These are phyloP conservation scores for Acer saccharum DNA, from an alignment of 345 rosid species.

Conservation along the genomic window DNA sequence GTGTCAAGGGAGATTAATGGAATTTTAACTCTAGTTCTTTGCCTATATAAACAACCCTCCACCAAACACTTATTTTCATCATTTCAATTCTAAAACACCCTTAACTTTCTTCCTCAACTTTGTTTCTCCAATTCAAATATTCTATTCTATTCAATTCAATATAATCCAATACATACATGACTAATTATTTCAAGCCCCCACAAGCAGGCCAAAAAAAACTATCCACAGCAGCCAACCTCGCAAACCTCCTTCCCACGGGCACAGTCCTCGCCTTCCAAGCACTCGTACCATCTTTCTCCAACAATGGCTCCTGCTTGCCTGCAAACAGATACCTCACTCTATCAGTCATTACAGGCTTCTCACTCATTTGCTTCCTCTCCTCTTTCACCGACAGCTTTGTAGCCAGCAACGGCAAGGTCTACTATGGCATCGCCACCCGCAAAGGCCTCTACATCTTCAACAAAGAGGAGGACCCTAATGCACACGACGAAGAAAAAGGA, in stretches of 20 bases:
- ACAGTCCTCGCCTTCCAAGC: constrained; percentile 54
- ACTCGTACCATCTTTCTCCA: constrained; percentile 53
- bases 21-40: background rate
- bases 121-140: background rate
- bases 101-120: background rate
- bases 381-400: constrained; percentile 56
- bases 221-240: constrained; percentile 47
- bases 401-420: constrained; percentile 33
- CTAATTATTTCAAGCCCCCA: background rate
- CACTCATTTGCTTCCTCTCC: constrained; percentile 44
- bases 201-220: constrained; percentile 21
- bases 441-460: constrained; percentile 37
- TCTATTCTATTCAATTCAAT: background rate
- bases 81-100: background rate
- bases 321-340: constrained; percentile 41
- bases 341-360: constrained; percentile 24
- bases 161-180: background rate
- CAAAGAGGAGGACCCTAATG: background rate
- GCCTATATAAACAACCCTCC: background rate
- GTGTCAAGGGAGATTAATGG: too few species aligned
- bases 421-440: constrained; percentile 46
- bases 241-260: constrained; percentile 59
- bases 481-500: background rate
- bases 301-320: constrained; percentile 35
- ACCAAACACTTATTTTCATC: background rate